Evolutionary conservation across 176 grass and related monocot species (phyloP).

Genomic region (Aegilops longissima): DNA sequence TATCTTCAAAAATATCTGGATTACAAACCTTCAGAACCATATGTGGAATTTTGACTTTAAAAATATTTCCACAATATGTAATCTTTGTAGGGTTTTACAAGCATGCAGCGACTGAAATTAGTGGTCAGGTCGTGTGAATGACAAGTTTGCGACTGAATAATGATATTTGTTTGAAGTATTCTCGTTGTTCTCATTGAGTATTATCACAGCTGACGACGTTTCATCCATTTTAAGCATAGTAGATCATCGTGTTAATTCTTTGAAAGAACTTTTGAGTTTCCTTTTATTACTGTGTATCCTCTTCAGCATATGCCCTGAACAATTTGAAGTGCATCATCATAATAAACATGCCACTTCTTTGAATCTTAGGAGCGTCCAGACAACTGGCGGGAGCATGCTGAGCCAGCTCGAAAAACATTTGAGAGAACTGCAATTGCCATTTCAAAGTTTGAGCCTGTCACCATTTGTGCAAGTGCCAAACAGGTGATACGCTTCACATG

Average conservation of each 20-base stretch:
- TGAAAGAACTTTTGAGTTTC: neutral
- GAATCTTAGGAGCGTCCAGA: conserved; percentile 74
- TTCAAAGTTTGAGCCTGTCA: conserved; percentile 85
- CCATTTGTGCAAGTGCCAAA: conserved; percentile 63
- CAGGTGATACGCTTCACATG: conserved; percentile 44
- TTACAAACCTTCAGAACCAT: neutral
- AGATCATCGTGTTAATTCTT: neutral
- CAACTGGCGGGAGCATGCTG: conserved; percentile 78
- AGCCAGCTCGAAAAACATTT: conserved; percentile 61
- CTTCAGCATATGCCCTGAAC: neutral
- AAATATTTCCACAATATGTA: neutral
- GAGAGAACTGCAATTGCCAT: conserved; percentile 57
- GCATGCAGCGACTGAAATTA: neutral
- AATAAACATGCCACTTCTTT: neutral
- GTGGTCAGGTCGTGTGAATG: neutral
- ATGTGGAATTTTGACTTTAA: neutral
- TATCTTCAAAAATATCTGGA: neutral
- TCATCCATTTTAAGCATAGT: neutral
- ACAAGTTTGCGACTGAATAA: neutral
- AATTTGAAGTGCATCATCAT: neutral
- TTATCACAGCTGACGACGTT: neutral
- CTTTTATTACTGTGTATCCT: neutral
- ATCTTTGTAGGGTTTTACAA: neutral
- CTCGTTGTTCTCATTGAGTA: neutral
- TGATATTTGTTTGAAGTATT: neutral